Evolutionary conservation across 2,329 filamentous ascomycete genomes (phyloP).

Genomic region (Alternaria hordeiaustralica): DNA sequence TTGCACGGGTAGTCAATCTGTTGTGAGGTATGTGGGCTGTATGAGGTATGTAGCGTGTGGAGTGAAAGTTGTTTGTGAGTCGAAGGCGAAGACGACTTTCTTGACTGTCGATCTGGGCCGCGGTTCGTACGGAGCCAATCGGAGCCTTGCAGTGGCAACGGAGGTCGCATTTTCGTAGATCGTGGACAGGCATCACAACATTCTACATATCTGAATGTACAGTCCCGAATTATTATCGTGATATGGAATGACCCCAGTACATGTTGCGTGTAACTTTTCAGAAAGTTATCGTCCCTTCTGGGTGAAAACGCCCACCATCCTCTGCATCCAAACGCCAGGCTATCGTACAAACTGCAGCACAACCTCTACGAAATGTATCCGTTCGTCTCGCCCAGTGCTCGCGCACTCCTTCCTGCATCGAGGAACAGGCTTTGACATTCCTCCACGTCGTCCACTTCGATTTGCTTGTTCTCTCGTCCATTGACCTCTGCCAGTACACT

Average conservation of each 20-base stretch:
- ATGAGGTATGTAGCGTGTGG: background rate
- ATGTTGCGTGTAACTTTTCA: conserved; percentile 14
- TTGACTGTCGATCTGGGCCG: conserved; percentile 12
- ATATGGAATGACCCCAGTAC: conserved; percentile 9
- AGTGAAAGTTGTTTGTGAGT: conserved; percentile 7
- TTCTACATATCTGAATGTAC: background rate
- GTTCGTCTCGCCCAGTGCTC: conserved; percentile 32
- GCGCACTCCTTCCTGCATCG: conserved; percentile 58
- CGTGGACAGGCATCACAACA: background rate
- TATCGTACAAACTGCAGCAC: conserved; percentile 16
- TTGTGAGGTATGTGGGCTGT: background rate
- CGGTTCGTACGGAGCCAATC: conserved; percentile 27
- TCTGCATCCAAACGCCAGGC: conserved; percentile 18
- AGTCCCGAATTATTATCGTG: conserved; percentile 1
- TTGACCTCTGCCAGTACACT: conserved; percentile 85
- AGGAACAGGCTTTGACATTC: conserved; percentile 57
- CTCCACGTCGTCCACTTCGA: conserved; percentile 62
- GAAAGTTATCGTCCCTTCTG: conserved; percentile 3
- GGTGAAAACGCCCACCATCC: conserved; percentile 12
- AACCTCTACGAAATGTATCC: conserved; percentile 44
- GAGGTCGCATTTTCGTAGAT: conserved; percentile 8
- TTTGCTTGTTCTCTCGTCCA: conserved; percentile 55
- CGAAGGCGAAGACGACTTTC: conserved; percentile 1
- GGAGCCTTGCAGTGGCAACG: conserved; percentile 28
- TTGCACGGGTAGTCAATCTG: background rate